A percentile compares a stretch with the other conserved stretches of the same genome.
phyloP scores from a whole-genome alignment of 176 grass and related monocot genomes.

The Oryza glaberrima region DNA sequence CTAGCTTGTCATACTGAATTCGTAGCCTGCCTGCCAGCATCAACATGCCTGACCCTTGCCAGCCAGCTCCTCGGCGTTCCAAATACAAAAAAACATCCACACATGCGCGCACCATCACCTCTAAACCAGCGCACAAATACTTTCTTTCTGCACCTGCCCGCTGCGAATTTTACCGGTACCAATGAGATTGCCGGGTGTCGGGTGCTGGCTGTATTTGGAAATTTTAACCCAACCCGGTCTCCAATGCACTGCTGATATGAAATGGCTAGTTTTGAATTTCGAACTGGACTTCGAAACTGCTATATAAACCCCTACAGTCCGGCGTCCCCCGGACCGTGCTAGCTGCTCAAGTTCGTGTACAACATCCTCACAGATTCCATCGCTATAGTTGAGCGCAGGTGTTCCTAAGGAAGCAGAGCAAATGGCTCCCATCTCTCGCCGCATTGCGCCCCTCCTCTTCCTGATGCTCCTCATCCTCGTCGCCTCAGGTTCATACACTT shows the following conservation, averaged over 20 bases:
- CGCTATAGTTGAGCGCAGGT: not conserved
- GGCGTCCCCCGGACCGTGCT: no score
- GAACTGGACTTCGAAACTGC: not conserved
- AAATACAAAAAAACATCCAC: conserved; percentile 2
- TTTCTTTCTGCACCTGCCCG: not conserved
- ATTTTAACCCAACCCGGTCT: not conserved
- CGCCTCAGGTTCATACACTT: conserved; percentile 39
- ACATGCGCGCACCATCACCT: not conserved
- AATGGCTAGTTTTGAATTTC: not conserved
- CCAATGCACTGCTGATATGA: not conserved
- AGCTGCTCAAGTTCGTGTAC: not conserved
- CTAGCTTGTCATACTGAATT: not conserved
- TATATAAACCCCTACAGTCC: conserved; percentile 37
- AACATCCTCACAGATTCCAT: not conserved
- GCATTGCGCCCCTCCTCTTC: conserved; percentile 41
- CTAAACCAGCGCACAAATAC: not conserved
- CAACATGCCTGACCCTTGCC: not conserved
- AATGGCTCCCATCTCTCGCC: conserved; percentile 43
- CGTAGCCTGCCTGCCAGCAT: not conserved
- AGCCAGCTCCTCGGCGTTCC: not conserved
- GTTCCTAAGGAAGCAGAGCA: not conserved
- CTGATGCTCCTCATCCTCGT: conserved; percentile 47
- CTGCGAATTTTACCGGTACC: not conserved
- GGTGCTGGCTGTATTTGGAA: not conserved
- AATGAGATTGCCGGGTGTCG: not conserved